A percentile compares a stretch with the other conserved stretches of the same genome.
Evolutionary conservation across 306 rosid genomes (phyloP).

Genomic region (Mimosa pudica): DNA sequence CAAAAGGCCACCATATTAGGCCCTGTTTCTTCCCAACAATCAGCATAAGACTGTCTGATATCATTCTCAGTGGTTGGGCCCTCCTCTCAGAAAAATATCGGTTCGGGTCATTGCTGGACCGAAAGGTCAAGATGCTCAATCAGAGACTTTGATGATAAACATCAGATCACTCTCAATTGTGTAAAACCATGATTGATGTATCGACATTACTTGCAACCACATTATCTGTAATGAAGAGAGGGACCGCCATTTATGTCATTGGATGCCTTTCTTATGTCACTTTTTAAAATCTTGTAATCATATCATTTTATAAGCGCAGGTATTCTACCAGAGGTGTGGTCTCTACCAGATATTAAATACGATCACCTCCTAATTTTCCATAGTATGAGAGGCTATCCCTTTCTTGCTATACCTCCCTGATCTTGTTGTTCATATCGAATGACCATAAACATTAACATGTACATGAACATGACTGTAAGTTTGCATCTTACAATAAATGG

Average conservation of each 20-base stretch:
- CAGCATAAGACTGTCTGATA: slow-evolving; percentile 33
- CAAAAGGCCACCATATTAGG: slow-evolving; percentile 40
- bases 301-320: too few relatives aligned
- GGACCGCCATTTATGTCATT: slow-evolving; percentile 25
- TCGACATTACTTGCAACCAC: slow-evolving; percentile 26
- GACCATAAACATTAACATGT: neutral
- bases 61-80: slow-evolving; percentile 19
- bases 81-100: neutral
- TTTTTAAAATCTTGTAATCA: neutral
- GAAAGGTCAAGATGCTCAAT: slow-evolving; percentile 23
- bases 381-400: too few relatives aligned
- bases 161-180: slow-evolving; percentile 17
- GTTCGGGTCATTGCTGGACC: slow-evolving; percentile 18
- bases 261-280: slow-evolving; percentile 20
- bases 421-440: neutral
- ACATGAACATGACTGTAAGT: neutral
- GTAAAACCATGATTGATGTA: slow-evolving; percentile 31
- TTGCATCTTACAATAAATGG: slow-evolving; percentile 12
- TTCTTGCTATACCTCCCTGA: too few relatives aligned
- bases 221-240: slow-evolving; percentile 9
- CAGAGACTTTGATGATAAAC: slow-evolving; percentile 24
- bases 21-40: slow-evolving; percentile 41
- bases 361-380: too few relatives aligned
- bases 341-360: too few relatives aligned
- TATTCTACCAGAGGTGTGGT: too few relatives aligned